phyloP scores from a whole-genome alignment of 257 asterid genomes.

The Euphrasia confusa region DNA sequence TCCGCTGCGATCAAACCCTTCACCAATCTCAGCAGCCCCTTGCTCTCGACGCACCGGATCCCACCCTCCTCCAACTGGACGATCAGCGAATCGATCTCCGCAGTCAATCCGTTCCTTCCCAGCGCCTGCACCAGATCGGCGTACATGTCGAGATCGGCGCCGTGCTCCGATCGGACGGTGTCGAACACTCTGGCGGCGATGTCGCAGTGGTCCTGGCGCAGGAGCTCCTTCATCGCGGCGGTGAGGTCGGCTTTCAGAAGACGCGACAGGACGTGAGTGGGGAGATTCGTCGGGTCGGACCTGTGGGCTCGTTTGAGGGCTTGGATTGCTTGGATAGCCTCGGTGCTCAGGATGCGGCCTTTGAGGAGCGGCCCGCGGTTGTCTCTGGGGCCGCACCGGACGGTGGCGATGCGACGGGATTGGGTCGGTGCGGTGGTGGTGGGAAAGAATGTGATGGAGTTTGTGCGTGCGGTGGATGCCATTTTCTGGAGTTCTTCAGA shows the following conservation, averaged over 20 bases:
- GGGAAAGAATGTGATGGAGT: conserved; percentile 33
- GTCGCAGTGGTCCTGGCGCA: conserved; percentile 73
- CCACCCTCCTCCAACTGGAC: conserved; percentile 45
- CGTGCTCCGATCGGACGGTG: conserved; percentile 55
- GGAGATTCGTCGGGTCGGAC: conserved; percentile 44
- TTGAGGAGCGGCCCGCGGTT: conserved; percentile 73
- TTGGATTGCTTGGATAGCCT: conserved; percentile 91
- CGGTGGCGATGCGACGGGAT: conserved; percentile 29
- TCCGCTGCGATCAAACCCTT: conserved; percentile 63
- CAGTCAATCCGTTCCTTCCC: conserved; percentile 45
- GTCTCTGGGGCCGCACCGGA: conserved; percentile 71
- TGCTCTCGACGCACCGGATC: conserved; percentile 44
- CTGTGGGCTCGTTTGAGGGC: conserved; percentile 74
- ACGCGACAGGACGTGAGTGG: conserved; percentile 58
- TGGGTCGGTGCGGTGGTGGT: conserved; percentile 17
- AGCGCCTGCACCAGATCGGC: conserved; percentile 54
- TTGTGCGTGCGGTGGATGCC: conserved; percentile 39
- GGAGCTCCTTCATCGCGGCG: conserved; percentile 76
- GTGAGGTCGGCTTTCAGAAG: conserved; percentile 80
- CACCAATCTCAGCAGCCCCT: conserved; percentile 60
- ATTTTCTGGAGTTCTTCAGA: conserved; percentile 23
- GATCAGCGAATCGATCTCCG: conserved; percentile 54
- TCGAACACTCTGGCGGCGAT: conserved; percentile 64
- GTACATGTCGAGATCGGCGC: conserved; percentile 54
- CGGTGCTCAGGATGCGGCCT: conserved; percentile 79